Conservation (phyloP, 2,329 filamentous ascomycete genomes). For the Colletotrichum sidae region DNA sequence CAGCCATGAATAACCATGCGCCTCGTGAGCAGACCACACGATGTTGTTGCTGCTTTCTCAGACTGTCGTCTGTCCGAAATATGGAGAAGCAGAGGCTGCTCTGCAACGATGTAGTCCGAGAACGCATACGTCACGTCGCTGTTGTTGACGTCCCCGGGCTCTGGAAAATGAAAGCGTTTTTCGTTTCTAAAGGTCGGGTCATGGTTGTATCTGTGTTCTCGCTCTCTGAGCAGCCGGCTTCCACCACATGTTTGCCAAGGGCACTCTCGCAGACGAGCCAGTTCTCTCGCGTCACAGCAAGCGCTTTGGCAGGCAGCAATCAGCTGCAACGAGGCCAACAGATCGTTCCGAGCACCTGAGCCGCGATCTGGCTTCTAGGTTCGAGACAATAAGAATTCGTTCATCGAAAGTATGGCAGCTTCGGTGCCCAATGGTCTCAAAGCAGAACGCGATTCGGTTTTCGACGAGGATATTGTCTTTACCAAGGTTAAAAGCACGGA, state of each 20-base stretch:
- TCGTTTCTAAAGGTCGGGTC: neutral
- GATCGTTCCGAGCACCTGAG: too few species aligned
- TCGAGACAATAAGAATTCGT: neutral
- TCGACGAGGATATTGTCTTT: constrained; percentile 4
- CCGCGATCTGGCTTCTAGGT: constrained; percentile 8
- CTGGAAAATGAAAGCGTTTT: constrained; percentile 1
- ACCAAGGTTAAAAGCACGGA: neutral
- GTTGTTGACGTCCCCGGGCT: constrained; percentile 22
- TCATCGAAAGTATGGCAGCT: neutral
- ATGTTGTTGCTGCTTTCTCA: constrained; percentile 42
- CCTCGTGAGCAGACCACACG: constrained; percentile 12
- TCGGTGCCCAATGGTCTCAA: neutral
- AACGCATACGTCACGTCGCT: constrained; percentile 44
- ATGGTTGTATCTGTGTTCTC: neutral
- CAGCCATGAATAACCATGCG: constrained; percentile 31
- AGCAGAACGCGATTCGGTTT: neutral
- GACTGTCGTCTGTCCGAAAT: constrained; percentile 42
- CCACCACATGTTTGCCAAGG: too few species aligned
- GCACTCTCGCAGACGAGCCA: too few species aligned
- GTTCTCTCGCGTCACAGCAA: too few species aligned
- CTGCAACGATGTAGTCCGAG: constrained; percentile 43
- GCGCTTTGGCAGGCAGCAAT: too few species aligned
- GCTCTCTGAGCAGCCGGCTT: constrained; percentile 1
- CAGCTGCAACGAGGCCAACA: too few species aligned
- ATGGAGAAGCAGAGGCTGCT: constrained; percentile 39